phyloP scores from a whole-genome alignment of 2,329 filamentous ascomycete species.

The Penicillium griseofulvum region DNA sequence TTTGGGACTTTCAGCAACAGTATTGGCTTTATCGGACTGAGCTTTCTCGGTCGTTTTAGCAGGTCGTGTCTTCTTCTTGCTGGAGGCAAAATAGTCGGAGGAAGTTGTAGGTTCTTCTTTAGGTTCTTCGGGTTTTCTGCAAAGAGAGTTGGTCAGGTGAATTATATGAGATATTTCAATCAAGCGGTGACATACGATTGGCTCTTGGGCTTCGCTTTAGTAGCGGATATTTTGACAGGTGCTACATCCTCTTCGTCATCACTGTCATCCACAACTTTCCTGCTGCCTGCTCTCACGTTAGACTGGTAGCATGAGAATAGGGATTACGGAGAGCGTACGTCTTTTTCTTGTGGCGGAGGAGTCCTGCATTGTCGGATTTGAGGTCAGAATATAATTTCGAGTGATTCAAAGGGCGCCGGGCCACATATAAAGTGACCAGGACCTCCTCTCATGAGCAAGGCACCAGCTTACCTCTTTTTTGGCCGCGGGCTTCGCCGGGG shows the following conservation, averaged over 20 bases:
- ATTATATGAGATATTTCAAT: background rate
- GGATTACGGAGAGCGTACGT: slow-evolving; percentile 27
- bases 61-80: slow-evolving; percentile 55
- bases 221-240: slow-evolving; percentile 40
- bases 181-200: slow-evolving; percentile 47
- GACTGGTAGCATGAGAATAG: background rate
- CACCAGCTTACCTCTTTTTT: slow-evolving; percentile 43
- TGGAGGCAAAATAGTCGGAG: slow-evolving; percentile 61
- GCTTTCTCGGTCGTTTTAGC: slow-evolving; percentile 23
- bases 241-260: slow-evolving; percentile 66
- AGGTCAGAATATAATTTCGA: slow-evolving; percentile 9
- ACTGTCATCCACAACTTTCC: slow-evolving; percentile 77
- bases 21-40: slow-evolving; percentile 12
- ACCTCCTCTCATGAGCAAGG: slow-evolving; percentile 1
- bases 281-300: slow-evolving; percentile 39
- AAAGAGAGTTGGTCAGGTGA: slow-evolving; percentile 6
- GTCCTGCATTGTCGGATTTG: slow-evolving; percentile 19
- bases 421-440: background rate
- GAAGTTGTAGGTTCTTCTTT: slow-evolving; percentile 59
- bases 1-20: slow-evolving; percentile 18
- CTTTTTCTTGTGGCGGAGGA: slow-evolving; percentile 32
- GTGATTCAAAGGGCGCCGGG: background rate
- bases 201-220: slow-evolving; percentile 37
- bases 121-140: slow-evolving; percentile 50
- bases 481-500: slow-evolving; percentile 32